These are phyloP conservation scores for Pseudogymnoascus destructans DNA, from an alignment of 2,329 filamentous ascomycete species.

Conservation along the genomic window DNA sequence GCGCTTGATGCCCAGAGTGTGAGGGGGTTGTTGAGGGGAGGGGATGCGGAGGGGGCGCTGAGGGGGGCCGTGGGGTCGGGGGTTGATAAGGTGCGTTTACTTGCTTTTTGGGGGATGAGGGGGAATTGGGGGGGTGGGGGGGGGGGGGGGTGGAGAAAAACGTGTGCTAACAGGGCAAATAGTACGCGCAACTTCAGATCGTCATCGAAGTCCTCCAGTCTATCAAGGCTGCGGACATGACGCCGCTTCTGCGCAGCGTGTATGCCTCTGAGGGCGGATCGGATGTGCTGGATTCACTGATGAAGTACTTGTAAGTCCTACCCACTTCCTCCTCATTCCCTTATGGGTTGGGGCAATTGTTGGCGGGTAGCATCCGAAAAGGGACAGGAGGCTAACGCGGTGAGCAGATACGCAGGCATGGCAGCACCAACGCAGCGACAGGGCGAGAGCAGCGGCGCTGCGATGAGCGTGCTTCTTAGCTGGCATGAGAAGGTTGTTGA, in stretches of 20 bases:
- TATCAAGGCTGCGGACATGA: constrained; percentile 94
- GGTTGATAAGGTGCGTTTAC: constrained; percentile 38
- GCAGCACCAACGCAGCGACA: constrained; percentile 28
- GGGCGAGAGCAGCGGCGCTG: constrained; percentile 60
- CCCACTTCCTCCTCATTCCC: background rate
- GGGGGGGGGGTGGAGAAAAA: background rate
- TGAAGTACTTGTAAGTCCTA: constrained; percentile 81
- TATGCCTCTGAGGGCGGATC: constrained; percentile 66
- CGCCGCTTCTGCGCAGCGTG: constrained; percentile 69
- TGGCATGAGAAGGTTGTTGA: constrained; percentile 99
- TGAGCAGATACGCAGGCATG: constrained; percentile 10
- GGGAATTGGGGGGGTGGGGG: background rate
- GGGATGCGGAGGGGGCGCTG: constrained; percentile 77
- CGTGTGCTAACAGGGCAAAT: constrained; percentile 13
- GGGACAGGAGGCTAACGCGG: background rate
- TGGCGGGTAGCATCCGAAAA: no score
- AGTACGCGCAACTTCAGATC: constrained; percentile 78
- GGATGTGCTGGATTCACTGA: constrained; percentile 80
- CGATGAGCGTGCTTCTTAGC: constrained; percentile 92
- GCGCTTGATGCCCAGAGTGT: constrained; percentile 31
- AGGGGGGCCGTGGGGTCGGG: constrained; percentile 66
- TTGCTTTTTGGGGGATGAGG: constrained; percentile 4
- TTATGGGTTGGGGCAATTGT: no score
- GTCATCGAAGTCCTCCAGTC: constrained; percentile 90
- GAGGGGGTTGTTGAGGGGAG: constrained; percentile 73